Conservation (phyloP, 2,329 filamentous ascomycete species). For the Hymenoscyphus repandus region DNA sequence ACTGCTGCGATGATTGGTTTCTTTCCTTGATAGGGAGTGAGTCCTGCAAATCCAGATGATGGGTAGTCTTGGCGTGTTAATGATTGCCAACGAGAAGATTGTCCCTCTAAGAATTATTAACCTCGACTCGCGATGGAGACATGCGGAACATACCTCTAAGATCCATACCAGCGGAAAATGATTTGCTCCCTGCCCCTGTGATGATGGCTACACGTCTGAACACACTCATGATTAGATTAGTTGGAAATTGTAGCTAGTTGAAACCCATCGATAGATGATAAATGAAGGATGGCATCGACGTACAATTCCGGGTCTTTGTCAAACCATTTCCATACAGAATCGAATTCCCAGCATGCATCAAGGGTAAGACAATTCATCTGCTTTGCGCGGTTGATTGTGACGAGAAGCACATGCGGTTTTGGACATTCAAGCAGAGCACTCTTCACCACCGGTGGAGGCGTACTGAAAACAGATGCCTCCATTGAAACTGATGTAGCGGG, state of each 20-base stretch:
- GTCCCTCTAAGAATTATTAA: conserved; percentile 1
- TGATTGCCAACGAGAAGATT: neutral
- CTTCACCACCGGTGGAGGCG: conserved; percentile 16
- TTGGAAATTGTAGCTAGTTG: no score
- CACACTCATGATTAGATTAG: no score
- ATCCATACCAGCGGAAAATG: conserved; percentile 52
- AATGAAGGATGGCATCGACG: conserved; percentile 12
- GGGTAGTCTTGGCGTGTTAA: conserved; percentile 31
- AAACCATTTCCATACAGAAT: conserved; percentile 47
- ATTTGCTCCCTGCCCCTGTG: conserved; percentile 47
- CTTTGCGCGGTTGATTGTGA: conserved; percentile 45
- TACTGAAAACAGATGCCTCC: neutral
- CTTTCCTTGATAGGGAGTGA: conserved; percentile 51
- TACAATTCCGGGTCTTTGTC: conserved; percentile 39
- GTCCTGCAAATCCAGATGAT: conserved; percentile 46
- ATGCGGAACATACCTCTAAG: conserved; percentile 4
- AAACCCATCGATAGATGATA: no score
- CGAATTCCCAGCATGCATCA: conserved; percentile 42
- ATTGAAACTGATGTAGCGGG: neutral
- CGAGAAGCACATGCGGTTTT: conserved; percentile 41
- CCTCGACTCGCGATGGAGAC: neutral
- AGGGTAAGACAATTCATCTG: conserved; percentile 42
- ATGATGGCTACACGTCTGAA: conserved; percentile 40
- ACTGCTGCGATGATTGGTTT: conserved; percentile 57
- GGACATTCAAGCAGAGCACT: conserved; percentile 38